phyloP scores from a whole-genome alignment of 306 rosid genomes.

The Fragaria iinumae region DNA sequence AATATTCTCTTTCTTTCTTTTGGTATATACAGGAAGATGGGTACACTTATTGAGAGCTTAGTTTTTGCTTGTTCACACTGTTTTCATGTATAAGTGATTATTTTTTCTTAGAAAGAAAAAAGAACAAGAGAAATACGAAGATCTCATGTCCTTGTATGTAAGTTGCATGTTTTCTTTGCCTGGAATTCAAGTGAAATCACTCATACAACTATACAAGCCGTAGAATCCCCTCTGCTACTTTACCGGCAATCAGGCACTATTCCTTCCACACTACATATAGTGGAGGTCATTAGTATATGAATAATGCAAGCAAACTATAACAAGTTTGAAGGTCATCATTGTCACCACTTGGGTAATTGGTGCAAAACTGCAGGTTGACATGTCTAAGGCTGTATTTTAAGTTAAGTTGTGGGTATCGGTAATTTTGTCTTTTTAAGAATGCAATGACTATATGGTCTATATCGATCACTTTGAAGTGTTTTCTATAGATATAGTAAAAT shows the following conservation, averaged over 20 bases:
- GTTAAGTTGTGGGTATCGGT: no score
- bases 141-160: neutral
- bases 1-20: conserved; percentile 4
- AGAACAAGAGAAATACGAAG: no score
- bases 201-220: neutral
- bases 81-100: neutral
- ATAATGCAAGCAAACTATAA: neutral
- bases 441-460: no score
- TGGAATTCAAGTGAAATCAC: neutral
- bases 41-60: neutral
- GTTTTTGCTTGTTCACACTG: neutral
- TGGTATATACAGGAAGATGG: neutral
- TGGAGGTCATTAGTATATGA: no score
- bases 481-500: no score
- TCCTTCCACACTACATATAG: neutral
- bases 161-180: neutral
- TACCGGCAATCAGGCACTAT: neutral
- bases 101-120: no score
- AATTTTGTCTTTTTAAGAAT: no score
- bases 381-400: neutral
- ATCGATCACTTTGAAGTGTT: no score
- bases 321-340: neutral
- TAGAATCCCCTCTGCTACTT: neutral
- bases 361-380: neutral
- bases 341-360: neutral